Evolutionary conservation across 2,329 filamentous ascomycete species (phyloP).

Genomic region (Akanthomyces muscarius): DNA sequence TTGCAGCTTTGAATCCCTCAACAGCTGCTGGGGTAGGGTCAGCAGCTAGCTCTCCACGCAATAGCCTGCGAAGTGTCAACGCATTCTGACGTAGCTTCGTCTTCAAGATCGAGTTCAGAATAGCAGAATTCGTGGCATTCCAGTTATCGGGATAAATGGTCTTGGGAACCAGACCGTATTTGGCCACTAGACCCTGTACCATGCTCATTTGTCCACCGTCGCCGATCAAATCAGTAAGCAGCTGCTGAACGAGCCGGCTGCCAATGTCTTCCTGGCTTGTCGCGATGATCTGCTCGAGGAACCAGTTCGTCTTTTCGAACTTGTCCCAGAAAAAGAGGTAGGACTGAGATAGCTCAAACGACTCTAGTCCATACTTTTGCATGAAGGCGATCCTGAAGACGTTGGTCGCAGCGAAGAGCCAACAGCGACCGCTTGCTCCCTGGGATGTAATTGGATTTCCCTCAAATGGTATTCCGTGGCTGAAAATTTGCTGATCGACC

Average conservation of each 20-base stretch:
- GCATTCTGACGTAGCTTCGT: constrained; percentile 86
- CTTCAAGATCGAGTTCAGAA: constrained; percentile 71
- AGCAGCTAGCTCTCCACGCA: constrained; percentile 24
- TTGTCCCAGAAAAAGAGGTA: constrained; percentile 95
- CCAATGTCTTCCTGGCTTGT: constrained; percentile 69
- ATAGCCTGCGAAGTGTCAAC: constrained; percentile 62
- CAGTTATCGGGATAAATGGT: constrained; percentile 75
- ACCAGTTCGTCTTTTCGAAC: constrained; percentile 86
- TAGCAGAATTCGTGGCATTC: constrained; percentile 67
- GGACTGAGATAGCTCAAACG: constrained; percentile 81
- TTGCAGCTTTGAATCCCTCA: constrained; percentile 60
- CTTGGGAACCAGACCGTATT: constrained; percentile 87
- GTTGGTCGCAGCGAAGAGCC: constrained; percentile 90
- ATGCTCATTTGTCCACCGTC: constrained; percentile 93
- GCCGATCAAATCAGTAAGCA: constrained; percentile 64
- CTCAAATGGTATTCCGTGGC: constrained; percentile 75
- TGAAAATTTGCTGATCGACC: constrained; percentile 75
- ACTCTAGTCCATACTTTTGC: constrained; percentile 72
- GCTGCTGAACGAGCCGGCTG: constrained; percentile 64
- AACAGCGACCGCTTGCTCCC: constrained; percentile 75
- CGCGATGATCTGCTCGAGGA: constrained; percentile 77
- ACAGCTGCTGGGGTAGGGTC: constrained; percentile 34
- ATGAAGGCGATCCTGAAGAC: constrained; percentile 86
- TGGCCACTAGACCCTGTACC: constrained; percentile 78
- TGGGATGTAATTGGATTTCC: constrained; percentile 84